Conservation (phyloP, 495 filamentous ascomycete genomes). For the Alectoria sarmentosa region DNA sequence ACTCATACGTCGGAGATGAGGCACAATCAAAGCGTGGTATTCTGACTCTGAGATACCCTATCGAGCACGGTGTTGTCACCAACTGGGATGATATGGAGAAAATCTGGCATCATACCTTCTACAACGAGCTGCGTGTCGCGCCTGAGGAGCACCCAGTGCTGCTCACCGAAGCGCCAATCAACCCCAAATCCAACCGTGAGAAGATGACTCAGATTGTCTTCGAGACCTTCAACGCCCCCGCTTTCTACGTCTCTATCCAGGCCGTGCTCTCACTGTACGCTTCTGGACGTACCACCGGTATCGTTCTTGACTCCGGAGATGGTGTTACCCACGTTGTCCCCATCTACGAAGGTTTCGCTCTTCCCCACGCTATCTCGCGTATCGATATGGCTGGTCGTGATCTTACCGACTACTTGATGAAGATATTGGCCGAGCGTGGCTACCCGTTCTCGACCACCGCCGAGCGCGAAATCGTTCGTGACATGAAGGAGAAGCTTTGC, state of each 20-base stretch:
- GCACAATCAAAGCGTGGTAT: constrained; percentile 99
- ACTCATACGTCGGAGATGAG: constrained; percentile 99
- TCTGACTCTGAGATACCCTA: constrained; percentile 96
- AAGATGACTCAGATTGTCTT: constrained; percentile 99
- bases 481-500: constrained; percentile 99
- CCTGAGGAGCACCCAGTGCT: constrained; percentile 99
- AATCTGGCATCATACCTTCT: constrained; percentile 99
- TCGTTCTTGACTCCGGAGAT: constrained; percentile 98
- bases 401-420: constrained; percentile 99
- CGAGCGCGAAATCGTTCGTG: constrained; percentile 99
- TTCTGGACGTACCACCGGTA: constrained; percentile 99
- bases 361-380: constrained; percentile 98
- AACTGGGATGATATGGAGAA: constrained; percentile 99
- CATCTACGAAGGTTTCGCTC: constrained; percentile 99
- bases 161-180: constrained; percentile 98
- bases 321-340: constrained; percentile 99
- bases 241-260: constrained; percentile 99
- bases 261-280: constrained; percentile 98
- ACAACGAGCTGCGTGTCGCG: constrained; percentile 99
- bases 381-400: constrained; percentile 99
- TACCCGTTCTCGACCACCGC: constrained; percentile 99
- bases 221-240: constrained; percentile 99
- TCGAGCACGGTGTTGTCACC: constrained; percentile 99
- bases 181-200: constrained; percentile 99
- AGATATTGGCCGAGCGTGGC: constrained; percentile 97